phyloP scores from a whole-genome alignment of 441 rosid species.

The Breynia disticha region DNA sequence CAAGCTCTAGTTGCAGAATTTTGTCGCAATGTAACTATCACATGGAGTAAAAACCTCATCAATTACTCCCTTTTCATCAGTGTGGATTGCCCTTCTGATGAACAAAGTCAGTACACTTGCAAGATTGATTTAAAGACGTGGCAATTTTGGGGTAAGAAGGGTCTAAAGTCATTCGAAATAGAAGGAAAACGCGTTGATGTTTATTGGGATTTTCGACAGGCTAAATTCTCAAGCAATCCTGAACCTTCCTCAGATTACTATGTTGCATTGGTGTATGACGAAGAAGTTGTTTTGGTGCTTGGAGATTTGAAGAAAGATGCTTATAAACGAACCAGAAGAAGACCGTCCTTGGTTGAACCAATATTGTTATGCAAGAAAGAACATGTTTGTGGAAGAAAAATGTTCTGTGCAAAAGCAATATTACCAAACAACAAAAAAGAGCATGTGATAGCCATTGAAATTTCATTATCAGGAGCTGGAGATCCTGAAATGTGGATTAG shows the following conservation, averaged over 20 bases:
- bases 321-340: slow-evolving; percentile 42
- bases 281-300: slow-evolving; percentile 39
- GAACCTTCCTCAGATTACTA: slow-evolving; percentile 60
- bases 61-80: slow-evolving; percentile 42
- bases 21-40: slow-evolving; percentile 33
- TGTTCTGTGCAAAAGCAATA: slow-evolving; percentile 45
- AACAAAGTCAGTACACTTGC: slow-evolving; percentile 26
- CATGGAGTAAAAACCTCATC: slow-evolving; percentile 46
- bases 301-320: slow-evolving; percentile 62
- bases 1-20: slow-evolving; percentile 33
- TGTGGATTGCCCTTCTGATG: slow-evolving; percentile 31
- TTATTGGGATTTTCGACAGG: slow-evolving; percentile 68
- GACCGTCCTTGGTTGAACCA: slow-evolving; percentile 38
- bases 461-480: slow-evolving; percentile 35
- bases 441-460: slow-evolving; percentile 54
- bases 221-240: slow-evolving; percentile 46
- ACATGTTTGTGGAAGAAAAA: slow-evolving; percentile 47
- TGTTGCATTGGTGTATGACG: slow-evolving; percentile 42
- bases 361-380: slow-evolving; percentile 65
- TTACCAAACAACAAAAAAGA: slow-evolving; percentile 28
- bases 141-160: slow-evolving; percentile 70
- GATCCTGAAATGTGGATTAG: slow-evolving; percentile 78
- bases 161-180: slow-evolving; percentile 49
- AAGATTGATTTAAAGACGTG: slow-evolving; percentile 59
- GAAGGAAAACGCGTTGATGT: slow-evolving; percentile 36